phyloP scores from a whole-genome alignment of 1,284 basidiomycete species.

The Ustilago shanxiensis region DNA sequence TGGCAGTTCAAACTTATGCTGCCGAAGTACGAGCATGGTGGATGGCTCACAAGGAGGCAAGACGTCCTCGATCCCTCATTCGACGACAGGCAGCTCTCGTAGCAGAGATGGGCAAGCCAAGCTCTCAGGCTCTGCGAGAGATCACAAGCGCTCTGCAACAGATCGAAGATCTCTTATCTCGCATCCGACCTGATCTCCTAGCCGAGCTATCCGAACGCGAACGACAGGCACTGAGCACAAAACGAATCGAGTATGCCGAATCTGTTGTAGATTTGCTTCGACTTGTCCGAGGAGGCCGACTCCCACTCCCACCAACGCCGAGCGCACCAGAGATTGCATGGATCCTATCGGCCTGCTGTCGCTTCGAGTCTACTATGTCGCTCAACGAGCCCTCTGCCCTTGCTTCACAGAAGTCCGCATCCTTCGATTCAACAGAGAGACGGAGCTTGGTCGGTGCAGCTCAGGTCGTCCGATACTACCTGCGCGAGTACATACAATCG shows the following conservation, averaged over 20 bases:
- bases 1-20: constrained; percentile 30
- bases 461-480: constrained; percentile 25
- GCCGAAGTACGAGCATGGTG: constrained; percentile 44
- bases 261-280: constrained; percentile 37
- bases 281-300: constrained; percentile 18
- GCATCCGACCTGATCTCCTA: constrained; percentile 23
- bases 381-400: constrained; percentile 7
- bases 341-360: constrained; percentile 46
- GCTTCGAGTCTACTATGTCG: constrained; percentile 30
- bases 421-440: constrained; percentile 7
- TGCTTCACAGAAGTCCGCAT: background rate
- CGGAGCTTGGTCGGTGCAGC: constrained; percentile 21
- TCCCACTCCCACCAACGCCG: constrained; percentile 28
- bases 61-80: constrained; percentile 7
- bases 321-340: constrained; percentile 38
- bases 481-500: constrained; percentile 38
- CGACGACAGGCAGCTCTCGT: constrained; percentile 32
- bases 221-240: constrained; percentile 17
- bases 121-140: constrained; percentile 33
- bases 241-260: constrained; percentile 32
- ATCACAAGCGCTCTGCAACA: constrained; percentile 27
- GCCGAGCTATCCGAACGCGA: constrained; percentile 18
- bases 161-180: constrained; percentile 17
- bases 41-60: constrained; percentile 27
- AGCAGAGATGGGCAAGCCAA: constrained; percentile 29